These are phyloP conservation scores for Nemania abortiva DNA, from an alignment of 2,329 filamentous ascomycete genomes.

Conservation along the genomic window DNA sequence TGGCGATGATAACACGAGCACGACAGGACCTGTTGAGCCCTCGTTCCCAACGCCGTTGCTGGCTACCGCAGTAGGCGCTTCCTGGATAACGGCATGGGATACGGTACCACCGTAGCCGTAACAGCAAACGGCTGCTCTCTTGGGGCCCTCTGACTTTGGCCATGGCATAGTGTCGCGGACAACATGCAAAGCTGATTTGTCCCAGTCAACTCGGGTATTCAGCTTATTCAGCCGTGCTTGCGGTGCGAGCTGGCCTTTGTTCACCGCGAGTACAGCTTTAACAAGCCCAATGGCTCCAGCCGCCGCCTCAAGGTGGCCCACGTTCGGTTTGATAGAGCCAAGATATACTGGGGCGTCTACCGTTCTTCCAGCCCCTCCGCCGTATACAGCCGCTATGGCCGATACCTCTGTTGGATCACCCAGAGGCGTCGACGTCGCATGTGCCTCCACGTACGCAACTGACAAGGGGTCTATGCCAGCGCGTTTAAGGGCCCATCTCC, in stretches of 20 bases:
- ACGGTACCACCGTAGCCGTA: slow-evolving; percentile 23
- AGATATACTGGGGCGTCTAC: slow-evolving; percentile 38
- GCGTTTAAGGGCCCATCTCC: not conserved
- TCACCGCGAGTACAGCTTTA: slow-evolving; percentile 47
- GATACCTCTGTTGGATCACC: slow-evolving; percentile 21
- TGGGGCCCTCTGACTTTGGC: not conserved
- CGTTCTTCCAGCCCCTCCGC: slow-evolving; percentile 31
- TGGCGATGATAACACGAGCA: not conserved
- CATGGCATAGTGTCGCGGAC: slow-evolving; percentile 20
- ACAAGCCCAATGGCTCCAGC: slow-evolving; percentile 47
- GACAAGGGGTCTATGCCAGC: not conserved
- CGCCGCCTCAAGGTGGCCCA: slow-evolving; percentile 51
- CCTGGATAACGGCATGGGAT: slow-evolving; percentile 12
- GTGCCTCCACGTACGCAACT: slow-evolving; percentile 19
- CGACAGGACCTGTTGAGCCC: not conserved
- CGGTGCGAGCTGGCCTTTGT: slow-evolving; percentile 46
- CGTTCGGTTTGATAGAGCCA: slow-evolving; percentile 51
- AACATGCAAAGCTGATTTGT: slow-evolving; percentile 43
- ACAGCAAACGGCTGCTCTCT: slow-evolving; percentile 14
- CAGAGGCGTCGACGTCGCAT: slow-evolving; percentile 22
- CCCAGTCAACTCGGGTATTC: slow-evolving; percentile 52
- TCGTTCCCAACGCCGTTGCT: not conserved
- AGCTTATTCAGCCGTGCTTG: slow-evolving; percentile 53
- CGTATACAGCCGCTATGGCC: not conserved
- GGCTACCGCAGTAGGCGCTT: not conserved